phyloP scores from a whole-genome alignment of 2,329 filamentous ascomycete species.

The Hypoxylon rubiginosum region DNA sequence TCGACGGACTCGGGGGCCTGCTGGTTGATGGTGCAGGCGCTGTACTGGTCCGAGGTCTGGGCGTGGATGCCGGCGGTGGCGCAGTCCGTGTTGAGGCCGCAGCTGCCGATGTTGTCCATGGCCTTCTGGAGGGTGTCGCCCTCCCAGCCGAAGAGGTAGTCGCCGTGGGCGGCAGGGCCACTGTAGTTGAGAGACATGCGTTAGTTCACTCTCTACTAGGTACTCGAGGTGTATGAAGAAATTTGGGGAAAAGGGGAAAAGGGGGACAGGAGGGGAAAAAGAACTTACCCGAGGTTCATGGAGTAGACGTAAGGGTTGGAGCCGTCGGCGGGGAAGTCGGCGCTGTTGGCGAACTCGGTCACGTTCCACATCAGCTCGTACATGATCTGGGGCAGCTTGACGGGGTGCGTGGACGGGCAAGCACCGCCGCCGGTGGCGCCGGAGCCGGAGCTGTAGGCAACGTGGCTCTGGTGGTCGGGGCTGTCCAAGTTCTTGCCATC shows the following conservation, averaged over 20 bases:
- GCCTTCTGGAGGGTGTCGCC: conserved; percentile 62
- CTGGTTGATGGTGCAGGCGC: conserved; percentile 61
- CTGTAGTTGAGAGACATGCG: conserved; percentile 43
- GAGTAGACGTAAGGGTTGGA: conserved; percentile 59
- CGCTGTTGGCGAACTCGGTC: conserved; percentile 57
- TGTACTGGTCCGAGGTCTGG: conserved; percentile 61
- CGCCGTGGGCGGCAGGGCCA: conserved; percentile 63
- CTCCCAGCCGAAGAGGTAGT: conserved; percentile 67
- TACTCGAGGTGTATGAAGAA: too few relatives aligned
- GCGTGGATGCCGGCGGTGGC: conserved; percentile 59
- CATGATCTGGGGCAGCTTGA: conserved; percentile 64
- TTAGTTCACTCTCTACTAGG: too few relatives aligned
- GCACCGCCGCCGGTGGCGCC: conserved; percentile 62
- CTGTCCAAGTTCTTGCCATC: conserved; percentile 63
- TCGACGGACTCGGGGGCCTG: conserved; percentile 64
- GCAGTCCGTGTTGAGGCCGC: conserved; percentile 63
- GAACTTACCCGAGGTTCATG: conserved; percentile 58
- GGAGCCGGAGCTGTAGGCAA: conserved; percentile 60
- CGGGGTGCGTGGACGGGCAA: conserved; percentile 61
- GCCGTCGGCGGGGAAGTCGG: conserved; percentile 60
- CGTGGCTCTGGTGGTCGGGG: conserved; percentile 63
- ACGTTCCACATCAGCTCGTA: conserved; percentile 64
- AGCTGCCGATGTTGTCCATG: conserved; percentile 58
- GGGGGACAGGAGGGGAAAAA: too few relatives aligned
- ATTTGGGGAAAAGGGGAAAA: too few relatives aligned